These are phyloP conservation scores for Diaporthe helianthi DNA, from an alignment of 2,329 filamentous ascomycete species.

Conservation along the genomic window DNA sequence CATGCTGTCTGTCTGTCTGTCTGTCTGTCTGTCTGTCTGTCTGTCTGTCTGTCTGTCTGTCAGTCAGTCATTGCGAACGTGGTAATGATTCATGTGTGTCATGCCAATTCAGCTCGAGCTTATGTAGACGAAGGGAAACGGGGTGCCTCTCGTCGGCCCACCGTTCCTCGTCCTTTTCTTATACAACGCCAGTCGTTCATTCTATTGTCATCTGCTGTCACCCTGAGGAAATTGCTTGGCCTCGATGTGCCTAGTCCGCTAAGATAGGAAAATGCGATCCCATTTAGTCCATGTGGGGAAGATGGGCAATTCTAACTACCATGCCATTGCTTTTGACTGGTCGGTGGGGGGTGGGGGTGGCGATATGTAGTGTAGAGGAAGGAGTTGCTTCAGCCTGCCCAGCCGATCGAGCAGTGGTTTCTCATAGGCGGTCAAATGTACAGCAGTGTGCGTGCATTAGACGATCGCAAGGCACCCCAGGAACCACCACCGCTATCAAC, in stretches of 20 bases:
- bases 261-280: not conserved
- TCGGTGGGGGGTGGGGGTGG: not conserved
- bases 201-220: too few species aligned
- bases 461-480: conserved; percentile 1
- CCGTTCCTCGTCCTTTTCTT: not conserved
- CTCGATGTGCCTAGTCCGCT: not conserved
- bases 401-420: too few species aligned
- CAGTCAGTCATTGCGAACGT: not conserved
- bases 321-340: not conserved
- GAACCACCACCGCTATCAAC: not conserved
- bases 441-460: not conserved
- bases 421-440: too few species aligned
- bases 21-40: too few species aligned
- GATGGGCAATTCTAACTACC: not conserved
- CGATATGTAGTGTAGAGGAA: not conserved
- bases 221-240: not conserved
- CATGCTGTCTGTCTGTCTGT: too few species aligned
- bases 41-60: too few species aligned
- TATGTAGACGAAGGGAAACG: too few species aligned
- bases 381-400: not conserved
- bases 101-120: too few species aligned
- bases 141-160: not conserved
- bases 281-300: not conserved
- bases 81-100: too few species aligned
- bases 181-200: not conserved